Percentiles rank a stretch among this genome's conserved stretches.
These are phyloP conservation scores for Yamadazyma triangularis DNA, from an alignment of 1,139 yeast species.

Conservation along the genomic window DNA sequence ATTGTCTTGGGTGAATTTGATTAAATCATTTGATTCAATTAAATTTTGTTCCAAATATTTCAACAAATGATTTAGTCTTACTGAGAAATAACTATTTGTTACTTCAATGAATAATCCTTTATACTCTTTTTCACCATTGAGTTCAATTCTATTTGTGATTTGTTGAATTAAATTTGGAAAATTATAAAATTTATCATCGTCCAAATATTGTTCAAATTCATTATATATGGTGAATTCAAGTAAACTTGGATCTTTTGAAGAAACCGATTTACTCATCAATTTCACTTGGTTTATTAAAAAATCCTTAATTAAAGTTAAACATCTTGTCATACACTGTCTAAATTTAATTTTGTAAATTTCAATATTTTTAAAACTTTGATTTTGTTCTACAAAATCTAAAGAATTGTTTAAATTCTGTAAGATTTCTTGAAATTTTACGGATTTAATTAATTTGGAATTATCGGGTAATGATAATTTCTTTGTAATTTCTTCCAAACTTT, in stretches of 20 bases:
- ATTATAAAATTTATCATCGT: slow-evolving; percentile 18
- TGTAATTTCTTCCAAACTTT: slow-evolving; percentile 66
- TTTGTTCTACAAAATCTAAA: slow-evolving; percentile 23
- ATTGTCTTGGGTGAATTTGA: slow-evolving; percentile 55
- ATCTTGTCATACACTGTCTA: slow-evolving; percentile 81
- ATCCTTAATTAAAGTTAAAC: slow-evolving; percentile 70
- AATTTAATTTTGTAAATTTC: slow-evolving; percentile 70
- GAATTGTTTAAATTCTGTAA: slow-evolving; percentile 57
- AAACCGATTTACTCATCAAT: slow-evolving; percentile 40
- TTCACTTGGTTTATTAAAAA: slow-evolving; percentile 56
- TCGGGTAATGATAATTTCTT: slow-evolving; percentile 61
- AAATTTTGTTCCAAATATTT: too few relatives aligned
- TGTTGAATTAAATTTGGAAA: slow-evolving; percentile 47
- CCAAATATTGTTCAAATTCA: slow-evolving; percentile 39
- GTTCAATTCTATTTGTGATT: slow-evolving; percentile 44
- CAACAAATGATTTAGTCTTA: slow-evolving; percentile 38
- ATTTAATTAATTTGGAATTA: slow-evolving; percentile 23
- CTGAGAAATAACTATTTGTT: slow-evolving; percentile 54
- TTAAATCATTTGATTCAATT: slow-evolving; percentile 25
- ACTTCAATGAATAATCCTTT: slow-evolving; percentile 68
- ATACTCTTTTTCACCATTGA: slow-evolving; percentile 58
- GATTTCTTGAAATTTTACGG: slow-evolving; percentile 50
- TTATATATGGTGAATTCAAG: slow-evolving; percentile 39
- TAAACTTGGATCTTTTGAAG: slow-evolving; percentile 20
- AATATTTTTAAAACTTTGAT: slow-evolving; percentile 54